phyloP scores from a whole-genome alignment of 2,329 filamentous ascomycete genomes.

The Aureobasidium leucospermi region DNA sequence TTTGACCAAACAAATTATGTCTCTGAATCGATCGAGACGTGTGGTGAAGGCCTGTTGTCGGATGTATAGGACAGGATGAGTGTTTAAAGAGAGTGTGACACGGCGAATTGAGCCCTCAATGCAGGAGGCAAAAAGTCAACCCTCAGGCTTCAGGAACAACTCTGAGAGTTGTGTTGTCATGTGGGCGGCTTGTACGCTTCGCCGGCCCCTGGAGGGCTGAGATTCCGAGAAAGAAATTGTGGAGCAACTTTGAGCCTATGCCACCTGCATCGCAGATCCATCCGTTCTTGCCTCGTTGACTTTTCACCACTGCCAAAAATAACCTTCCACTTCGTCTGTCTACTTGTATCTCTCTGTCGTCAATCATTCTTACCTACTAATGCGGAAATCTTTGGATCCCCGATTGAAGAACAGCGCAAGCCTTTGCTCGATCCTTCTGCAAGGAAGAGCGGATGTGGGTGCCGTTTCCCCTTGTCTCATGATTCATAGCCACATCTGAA shows the following conservation, averaged over 20 bases:
- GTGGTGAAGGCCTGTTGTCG: not conserved
- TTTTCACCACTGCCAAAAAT: not conserved
- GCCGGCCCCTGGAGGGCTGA: not conserved
- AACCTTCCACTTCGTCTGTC: not conserved
- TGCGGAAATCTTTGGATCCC: too few species aligned
- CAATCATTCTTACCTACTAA: too few species aligned
- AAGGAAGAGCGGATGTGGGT: not conserved
- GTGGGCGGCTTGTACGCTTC: not conserved
- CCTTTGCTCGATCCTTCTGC: not conserved
- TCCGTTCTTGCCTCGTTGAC: not conserved
- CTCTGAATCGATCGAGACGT: not conserved
- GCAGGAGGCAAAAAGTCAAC: not conserved
- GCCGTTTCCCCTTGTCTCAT: not conserved
- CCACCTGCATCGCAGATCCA: not conserved
- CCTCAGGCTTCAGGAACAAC: not conserved
- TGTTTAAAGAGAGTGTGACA: not conserved
- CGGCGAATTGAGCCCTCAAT: not conserved
- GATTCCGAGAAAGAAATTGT: not conserved
- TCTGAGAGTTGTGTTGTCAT: not conserved
- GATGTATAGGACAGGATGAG: not conserved
- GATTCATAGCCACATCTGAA: not conserved
- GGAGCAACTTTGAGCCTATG: not conserved
- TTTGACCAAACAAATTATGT: not conserved
- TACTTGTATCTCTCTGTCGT: not conserved
- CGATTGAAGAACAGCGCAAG: too few species aligned